phyloP scores from a whole-genome alignment of 768 basidiomycete species.

The Tulasnella calospora region DNA sequence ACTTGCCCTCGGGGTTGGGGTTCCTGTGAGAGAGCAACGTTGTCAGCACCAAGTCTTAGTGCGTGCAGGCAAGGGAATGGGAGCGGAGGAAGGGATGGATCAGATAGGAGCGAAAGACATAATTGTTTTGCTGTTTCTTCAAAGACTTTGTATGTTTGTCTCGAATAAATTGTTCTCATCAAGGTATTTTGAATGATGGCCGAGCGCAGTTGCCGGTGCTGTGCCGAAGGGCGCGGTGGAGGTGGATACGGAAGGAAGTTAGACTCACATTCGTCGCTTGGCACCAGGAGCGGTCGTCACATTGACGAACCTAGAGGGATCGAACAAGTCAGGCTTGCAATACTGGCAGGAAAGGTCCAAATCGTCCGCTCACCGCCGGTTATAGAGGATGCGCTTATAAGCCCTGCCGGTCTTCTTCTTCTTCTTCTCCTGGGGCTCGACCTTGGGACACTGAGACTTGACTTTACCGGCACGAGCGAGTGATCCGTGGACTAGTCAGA shows the following conservation, averaged over 20 bases:
- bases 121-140: constrained; percentile 79
- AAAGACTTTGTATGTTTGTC: constrained; percentile 83
- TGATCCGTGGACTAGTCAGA: constrained; percentile 82
- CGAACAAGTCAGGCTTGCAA: not conserved
- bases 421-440: constrained; percentile 99
- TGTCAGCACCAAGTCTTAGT: constrained; percentile 22
- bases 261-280: constrained; percentile 92
- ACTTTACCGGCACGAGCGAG: constrained; percentile 99
- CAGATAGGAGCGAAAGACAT: constrained; percentile 99
- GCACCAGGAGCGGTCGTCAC: constrained; percentile 85
- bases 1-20: constrained; percentile 50
- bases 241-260: constrained; percentile 9
- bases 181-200: constrained; percentile 27
- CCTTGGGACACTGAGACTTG: constrained; percentile 96
- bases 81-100: constrained; percentile 38
- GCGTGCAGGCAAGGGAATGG: constrained; percentile 14
- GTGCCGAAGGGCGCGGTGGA: not conserved
- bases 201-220: not conserved
- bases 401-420: constrained; percentile 96
- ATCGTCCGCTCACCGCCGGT: constrained; percentile 64
- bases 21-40: constrained; percentile 45
- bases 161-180: constrained; percentile 74
- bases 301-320: constrained; percentile 70
- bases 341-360: not conserved
- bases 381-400: constrained; percentile 93